Evolutionary conservation across 2,329 filamentous ascomycete species (phyloP), one percentile per base, ranked within the genome.

Genomic region (Chrysoporthe deuterocubensis): DNA sequence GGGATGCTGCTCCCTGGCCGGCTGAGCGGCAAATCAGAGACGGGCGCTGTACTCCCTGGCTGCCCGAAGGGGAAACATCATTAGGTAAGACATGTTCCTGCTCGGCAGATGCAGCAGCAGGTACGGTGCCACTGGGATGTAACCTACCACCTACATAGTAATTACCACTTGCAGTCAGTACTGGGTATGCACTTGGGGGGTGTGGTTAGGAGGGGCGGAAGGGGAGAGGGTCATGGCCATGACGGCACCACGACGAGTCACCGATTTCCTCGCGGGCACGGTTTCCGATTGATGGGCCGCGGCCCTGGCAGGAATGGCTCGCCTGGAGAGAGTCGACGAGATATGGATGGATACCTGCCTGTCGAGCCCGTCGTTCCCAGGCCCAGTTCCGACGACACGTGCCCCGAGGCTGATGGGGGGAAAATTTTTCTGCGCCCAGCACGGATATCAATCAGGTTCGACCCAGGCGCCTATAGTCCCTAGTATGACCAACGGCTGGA

Each of bases 401-500:
- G 9, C 32, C 50, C 26, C 50, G 21, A 61, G 42, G 48, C 60
- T 16, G 44, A 42, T 26, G 37, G 21, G n/a, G 37, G 48, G 58
- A 64, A 64, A 40, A 40, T 58, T 57, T 57, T 44, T 56, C 43
- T 26, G 26, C 4, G 1, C 21, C 54, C 34, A 57, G 40, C 21
- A 64, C 16, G 59, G 26, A 37, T n/a, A 62, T 50, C 43, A 21
- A 50, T 37, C 43, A n/a, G 32, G 14, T 6, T 6, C 18, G 43
- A 62, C 7, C 26, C 13, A 61, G 9, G 18, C 8, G 5, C 48
- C 50, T 43, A 37, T 26, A 26, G 26, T 26, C 26, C 26, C 26
- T 26, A 26, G 26, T 26, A 26, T 58, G 43, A 34, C 65, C 60
- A 70, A 65, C 54, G 37, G 60, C 54, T 50, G 58, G 67, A 69